Base-by-base conservation (phyloP, 192 early-diverging fungal genomes). In the Backusella tuberculispora region DNA sequence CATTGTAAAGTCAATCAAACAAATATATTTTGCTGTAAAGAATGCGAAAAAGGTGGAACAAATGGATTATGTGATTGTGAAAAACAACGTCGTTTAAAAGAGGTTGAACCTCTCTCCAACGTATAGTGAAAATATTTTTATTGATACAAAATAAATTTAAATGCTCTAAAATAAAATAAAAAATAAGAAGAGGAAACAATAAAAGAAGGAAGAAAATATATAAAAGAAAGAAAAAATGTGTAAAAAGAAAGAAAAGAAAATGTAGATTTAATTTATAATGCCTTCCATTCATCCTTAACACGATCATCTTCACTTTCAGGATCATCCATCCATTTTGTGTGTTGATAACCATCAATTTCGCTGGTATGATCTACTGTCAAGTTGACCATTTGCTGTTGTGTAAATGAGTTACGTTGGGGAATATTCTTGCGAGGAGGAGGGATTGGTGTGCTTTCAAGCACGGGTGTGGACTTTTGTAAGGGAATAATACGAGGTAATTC, bases 11-110 rank as follows among this genome's bases (percentile, higher is more conserved):
- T 34, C 26, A 63, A 74, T 6, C 38, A 75, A n/a, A 74, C 71
- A 38, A 66, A 72, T 26, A 45, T 79, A 29, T 83, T 65, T 44
- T 86, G 86, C 65, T 88, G 86, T 42, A 29, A 63, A 6, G 83
- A 82, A 10, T 88, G 87, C 63, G 5, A 24, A 66, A 29, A 29
- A 2, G 50, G 21, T 21, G 60, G 56, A 17, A 17, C 10, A 29
- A 48, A 68, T 63, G 66, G 68, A 17, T 34, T 73, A 44, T 79
- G 77, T 64, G 17, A 29, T 6, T 79, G 77, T 50, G 77, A 79
- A 71, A 21, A 48, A 47, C 29, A 68, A 15, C 71, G 76, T 24
- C 38, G 63, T 21, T 13, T 44, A 12, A 37, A 78, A 48, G 76
- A 78, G 68, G 34, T 73, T 41, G 46, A 63, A 50, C 63, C 53